Conservation (phyloP, 129 eudicot species). For the Smallanthus sonchifolius region DNA sequence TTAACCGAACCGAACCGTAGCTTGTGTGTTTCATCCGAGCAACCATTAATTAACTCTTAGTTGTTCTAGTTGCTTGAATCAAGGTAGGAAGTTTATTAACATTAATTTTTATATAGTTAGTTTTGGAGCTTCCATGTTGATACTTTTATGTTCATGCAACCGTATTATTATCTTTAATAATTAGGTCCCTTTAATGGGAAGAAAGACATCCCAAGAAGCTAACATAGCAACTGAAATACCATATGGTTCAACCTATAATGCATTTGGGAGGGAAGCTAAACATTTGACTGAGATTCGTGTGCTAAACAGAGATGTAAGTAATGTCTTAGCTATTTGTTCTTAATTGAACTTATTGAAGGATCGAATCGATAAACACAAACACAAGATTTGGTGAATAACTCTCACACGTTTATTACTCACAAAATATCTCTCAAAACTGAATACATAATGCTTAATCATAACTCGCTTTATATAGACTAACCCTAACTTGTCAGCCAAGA, state of each 20-base stretch:
- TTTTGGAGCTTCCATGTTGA: background rate
- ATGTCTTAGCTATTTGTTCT: background rate
- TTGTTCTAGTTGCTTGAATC: conserved; percentile 91
- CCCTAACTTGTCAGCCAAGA: no score
- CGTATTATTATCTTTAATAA: background rate
- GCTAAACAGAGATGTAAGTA: conserved; percentile 83
- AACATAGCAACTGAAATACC: conserved; percentile 38
- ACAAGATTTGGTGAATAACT: no score
- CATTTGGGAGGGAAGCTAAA: conserved; percentile 88
- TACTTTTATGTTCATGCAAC: background rate
- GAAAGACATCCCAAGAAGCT: conserved; percentile 60
- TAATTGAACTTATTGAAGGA: background rate
- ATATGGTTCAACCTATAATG: conserved; percentile 62
- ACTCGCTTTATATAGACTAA: no score
- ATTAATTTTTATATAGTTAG: background rate
- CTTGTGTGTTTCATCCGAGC: no score
- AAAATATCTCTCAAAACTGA: no score
- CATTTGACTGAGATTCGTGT: conserved; percentile 92
- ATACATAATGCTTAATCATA: no score
- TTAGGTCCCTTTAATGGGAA: conserved; percentile 91
- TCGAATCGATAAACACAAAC: no score
- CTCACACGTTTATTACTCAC: no score
- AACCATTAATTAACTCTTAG: no score
- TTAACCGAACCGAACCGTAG: no score
- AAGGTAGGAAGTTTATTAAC: conserved; percentile 45